A percentile compares a stretch with the other conserved stretches of the same genome.
These are phyloP conservation scores for Coemansia sp. DNA, from an alignment of 192 early-diverging fungal species.

Conservation along the genomic window DNA sequence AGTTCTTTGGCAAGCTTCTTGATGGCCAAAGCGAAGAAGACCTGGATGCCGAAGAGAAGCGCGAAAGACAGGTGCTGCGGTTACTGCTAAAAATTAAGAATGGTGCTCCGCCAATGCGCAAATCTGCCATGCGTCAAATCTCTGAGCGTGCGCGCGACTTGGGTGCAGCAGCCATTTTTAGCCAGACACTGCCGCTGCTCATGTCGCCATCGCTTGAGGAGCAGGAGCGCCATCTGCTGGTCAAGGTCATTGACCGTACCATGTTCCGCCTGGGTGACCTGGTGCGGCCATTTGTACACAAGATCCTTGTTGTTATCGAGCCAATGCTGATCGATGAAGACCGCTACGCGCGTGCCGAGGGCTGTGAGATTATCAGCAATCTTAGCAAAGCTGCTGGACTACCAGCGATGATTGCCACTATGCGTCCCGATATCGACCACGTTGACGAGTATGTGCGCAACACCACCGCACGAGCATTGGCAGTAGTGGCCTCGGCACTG, in stretches of 20 bases:
- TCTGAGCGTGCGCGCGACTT: constrained; percentile 94
- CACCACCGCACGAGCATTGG: constrained; percentile 95
- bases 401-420: constrained; percentile 96
- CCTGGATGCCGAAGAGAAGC: constrained; percentile 80
- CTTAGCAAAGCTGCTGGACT: constrained; percentile 95
- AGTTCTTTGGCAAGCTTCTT: constrained; percentile 91
- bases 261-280: constrained; percentile 95
- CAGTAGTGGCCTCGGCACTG: constrained; percentile 94
- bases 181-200: constrained; percentile 91
- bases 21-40: constrained; percentile 80
- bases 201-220: constrained; percentile 98
- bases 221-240: constrained; percentile 96
- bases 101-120: constrained; percentile 91
- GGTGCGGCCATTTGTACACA: constrained; percentile 95
- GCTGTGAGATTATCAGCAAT: constrained; percentile 97
- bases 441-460: constrained; percentile 97
- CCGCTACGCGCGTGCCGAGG: constrained; percentile 95
- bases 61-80: constrained; percentile 95
- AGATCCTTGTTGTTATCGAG: constrained; percentile 98
- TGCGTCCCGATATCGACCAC: constrained; percentile 99
- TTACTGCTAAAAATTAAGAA: constrained; percentile 98
- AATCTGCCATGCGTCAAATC: constrained; percentile 88
- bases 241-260: constrained; percentile 96
- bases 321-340: constrained; percentile 96
- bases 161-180: constrained; percentile 91